These are phyloP conservation scores for Alternaria angustiovoidea DNA, from an alignment of 2,329 filamentous ascomycete species.

Conservation along the genomic window DNA sequence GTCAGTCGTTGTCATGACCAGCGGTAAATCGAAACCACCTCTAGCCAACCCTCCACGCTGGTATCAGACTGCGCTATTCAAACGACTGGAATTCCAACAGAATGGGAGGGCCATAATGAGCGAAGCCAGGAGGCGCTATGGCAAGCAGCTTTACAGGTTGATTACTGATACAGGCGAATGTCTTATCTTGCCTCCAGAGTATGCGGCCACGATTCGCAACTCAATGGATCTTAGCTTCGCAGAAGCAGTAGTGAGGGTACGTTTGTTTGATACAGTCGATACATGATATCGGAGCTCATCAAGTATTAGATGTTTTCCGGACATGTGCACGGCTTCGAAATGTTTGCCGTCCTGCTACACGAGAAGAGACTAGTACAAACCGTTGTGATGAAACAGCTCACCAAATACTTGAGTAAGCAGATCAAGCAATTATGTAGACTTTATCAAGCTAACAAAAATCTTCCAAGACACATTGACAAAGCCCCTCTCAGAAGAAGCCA, in stretches of 20 bases:
- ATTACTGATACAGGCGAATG: background rate
- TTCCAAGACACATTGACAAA: background rate
- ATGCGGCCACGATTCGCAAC: background rate
- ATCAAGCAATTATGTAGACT: background rate
- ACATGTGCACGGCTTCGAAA: conserved; percentile 1
- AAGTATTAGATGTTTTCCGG: conserved; percentile 1
- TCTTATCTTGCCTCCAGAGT: background rate
- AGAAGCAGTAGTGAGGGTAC: background rate
- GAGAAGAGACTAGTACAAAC: background rate
- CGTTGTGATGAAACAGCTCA: conserved; percentile 1
- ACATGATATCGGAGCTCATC: too few species aligned
- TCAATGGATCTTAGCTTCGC: background rate
- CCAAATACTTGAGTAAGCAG: background rate
- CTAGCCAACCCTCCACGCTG: conserved; percentile 3
- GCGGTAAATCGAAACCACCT: background rate
- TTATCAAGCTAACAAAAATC: too few species aligned
- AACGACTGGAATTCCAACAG: background rate
- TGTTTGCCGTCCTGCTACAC: background rate
- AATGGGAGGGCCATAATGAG: background rate
- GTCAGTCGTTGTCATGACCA: background rate
- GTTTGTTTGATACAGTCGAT: too few species aligned
- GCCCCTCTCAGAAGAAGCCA: background rate
- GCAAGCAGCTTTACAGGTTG: conserved; percentile 6
- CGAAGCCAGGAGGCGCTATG: background rate
- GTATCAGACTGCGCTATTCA: background rate